phyloP scores from a whole-genome alignment of 2,329 filamentous ascomycete genomes.

The Lachnellula hyalina region DNA sequence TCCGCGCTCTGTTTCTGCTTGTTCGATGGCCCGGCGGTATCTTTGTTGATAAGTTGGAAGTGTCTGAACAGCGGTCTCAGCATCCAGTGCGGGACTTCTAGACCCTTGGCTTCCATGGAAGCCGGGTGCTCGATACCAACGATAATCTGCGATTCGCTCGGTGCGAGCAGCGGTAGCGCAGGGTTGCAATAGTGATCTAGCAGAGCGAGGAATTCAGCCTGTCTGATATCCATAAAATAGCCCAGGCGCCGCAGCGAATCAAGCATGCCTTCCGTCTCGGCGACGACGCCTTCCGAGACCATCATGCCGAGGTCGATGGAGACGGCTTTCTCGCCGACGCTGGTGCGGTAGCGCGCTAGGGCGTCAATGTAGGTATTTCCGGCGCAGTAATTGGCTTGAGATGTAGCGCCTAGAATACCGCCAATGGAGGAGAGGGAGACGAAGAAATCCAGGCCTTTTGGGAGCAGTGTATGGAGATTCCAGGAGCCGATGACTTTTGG shows the following conservation, averaged over 20 bases:
- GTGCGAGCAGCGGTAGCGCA: conserved; percentile 45
- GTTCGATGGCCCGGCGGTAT: background rate
- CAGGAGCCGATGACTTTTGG: conserved; percentile 33
- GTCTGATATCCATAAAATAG: background rate
- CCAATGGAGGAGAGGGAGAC: conserved; percentile 32
- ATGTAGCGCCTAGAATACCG: conserved; percentile 12
- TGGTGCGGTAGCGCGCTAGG: conserved; percentile 10
- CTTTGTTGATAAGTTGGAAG: background rate
- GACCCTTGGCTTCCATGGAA: conserved; percentile 41
- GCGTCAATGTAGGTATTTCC: conserved; percentile 29
- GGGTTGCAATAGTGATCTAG: conserved; percentile 32
- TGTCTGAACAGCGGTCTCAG: background rate
- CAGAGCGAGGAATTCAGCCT: conserved; percentile 1
- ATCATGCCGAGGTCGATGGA: conserved; percentile 16
- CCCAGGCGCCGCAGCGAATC: background rate
- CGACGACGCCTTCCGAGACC: conserved; percentile 17
- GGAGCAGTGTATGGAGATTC: conserved; percentile 18
- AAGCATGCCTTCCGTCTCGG: conserved; percentile 17
- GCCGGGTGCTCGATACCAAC: background rate
- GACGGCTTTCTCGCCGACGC: conserved; percentile 8
- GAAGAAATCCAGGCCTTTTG: conserved; percentile 13
- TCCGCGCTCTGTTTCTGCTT: background rate
- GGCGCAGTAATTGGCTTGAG: conserved; percentile 14
- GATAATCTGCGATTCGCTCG: conserved; percentile 47
- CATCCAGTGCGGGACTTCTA: conserved; percentile 47